Conservation (phyloP, 2,329 filamentous ascomycete genomes). For the Microthyrium microscopicum region DNA sequence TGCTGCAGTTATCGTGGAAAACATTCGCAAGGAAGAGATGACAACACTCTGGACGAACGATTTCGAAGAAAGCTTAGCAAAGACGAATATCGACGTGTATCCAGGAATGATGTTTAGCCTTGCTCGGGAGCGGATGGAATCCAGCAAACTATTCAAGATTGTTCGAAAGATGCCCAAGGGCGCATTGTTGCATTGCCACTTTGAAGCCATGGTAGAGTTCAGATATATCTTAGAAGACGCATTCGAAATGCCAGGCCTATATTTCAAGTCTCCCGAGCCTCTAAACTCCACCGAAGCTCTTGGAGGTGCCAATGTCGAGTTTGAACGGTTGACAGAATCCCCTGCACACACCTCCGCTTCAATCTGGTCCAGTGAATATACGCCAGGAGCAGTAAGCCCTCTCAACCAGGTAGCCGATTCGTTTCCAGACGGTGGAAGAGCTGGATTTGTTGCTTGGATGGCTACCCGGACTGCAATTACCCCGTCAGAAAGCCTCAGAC, state of each 20-base stretch:
- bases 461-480: slow-evolving; percentile 56
- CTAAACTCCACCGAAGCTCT: slow-evolving; percentile 38
- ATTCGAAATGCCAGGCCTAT: slow-evolving; percentile 56
- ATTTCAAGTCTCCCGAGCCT: slow-evolving; percentile 43
- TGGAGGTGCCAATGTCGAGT: slow-evolving; percentile 40
- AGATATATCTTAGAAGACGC: slow-evolving; percentile 61
- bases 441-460: slow-evolving; percentile 64
- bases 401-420: slow-evolving; percentile 47
- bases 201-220: slow-evolving; percentile 82
- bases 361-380: slow-evolving; percentile 54
- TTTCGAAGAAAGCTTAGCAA: slow-evolving; percentile 53
- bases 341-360: slow-evolving; percentile 25
- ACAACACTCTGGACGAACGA: slow-evolving; percentile 58
- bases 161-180: slow-evolving; percentile 81
- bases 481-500: slow-evolving; percentile 53
- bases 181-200: slow-evolving; percentile 66
- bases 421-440: slow-evolving; percentile 56
- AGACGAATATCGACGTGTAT: slow-evolving; percentile 45
- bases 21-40: slow-evolving; percentile 64
- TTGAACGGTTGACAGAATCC: slow-evolving; percentile 23
- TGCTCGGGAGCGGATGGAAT: slow-evolving; percentile 73
- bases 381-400: slow-evolving; percentile 39
- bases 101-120: slow-evolving; percentile 90
- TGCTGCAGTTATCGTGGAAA: slow-evolving; percentile 64
- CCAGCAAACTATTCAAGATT: slow-evolving; percentile 71